Conservation (phyloP, 1,284 basidiomycete species). For the Flammula alnicola region DNA sequence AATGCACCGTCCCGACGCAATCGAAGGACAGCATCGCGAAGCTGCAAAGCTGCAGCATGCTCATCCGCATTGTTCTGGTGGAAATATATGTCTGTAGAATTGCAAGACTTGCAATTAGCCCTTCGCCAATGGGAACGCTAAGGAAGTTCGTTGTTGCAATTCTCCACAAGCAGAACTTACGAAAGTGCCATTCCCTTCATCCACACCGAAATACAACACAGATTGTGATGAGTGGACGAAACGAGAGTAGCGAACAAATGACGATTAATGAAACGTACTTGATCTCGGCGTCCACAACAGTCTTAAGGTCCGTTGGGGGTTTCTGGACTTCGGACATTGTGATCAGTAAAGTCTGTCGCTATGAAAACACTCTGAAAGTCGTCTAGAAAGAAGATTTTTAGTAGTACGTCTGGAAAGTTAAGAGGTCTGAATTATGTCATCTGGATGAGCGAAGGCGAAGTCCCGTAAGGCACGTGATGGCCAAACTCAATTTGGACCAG, state of each 20-base stretch:
- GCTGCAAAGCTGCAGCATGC: slow-evolving; percentile 64
- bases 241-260: neutral
- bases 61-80: slow-evolving; percentile 67
- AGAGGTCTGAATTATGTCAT: too few species aligned
- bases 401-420: too few species aligned
- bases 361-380: neutral
- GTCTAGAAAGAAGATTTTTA: neutral
- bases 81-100: slow-evolving; percentile 70
- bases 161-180: slow-evolving; percentile 41
- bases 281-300: slow-evolving; percentile 66
- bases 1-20: slow-evolving; percentile 75
- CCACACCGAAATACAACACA: neutral
- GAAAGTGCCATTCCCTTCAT: slow-evolving; percentile 75
- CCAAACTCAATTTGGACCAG: too few species aligned
- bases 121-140: neutral
- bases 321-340: slow-evolving; percentile 2
- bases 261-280: slow-evolving; percentile 58
- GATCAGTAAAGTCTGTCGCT: neutral
- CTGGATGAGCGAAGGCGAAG: too few species aligned
- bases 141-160: neutral
- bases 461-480: too few species aligned
- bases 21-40: slow-evolving; percentile 71
- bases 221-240: neutral
- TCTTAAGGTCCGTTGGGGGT: slow-evolving; percentile 53
- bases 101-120: neutral